These are phyloP conservation scores for Stereocaulon alpinum DNA, from an alignment of 495 filamentous ascomycete genomes.

Conservation along the genomic window DNA sequence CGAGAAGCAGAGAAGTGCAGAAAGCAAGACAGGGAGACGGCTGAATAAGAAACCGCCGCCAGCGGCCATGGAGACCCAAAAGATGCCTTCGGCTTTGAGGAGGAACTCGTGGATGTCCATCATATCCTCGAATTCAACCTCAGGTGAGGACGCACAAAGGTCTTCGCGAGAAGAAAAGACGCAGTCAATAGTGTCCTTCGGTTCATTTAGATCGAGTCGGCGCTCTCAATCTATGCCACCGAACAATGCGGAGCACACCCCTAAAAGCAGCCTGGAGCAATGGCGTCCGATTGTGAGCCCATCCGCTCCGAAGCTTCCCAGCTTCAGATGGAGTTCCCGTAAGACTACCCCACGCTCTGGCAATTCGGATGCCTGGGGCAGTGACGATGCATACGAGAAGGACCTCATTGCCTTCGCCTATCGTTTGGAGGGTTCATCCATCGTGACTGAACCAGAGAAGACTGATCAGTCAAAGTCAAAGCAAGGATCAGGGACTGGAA, in stretches of 20 bases:
- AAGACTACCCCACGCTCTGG: slow-evolving; percentile 11
- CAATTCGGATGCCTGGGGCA: slow-evolving; percentile 15
- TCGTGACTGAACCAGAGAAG: neutral
- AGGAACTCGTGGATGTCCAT: slow-evolving; percentile 20
- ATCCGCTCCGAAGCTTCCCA: slow-evolving; percentile 21
- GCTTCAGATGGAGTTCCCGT: slow-evolving; percentile 19
- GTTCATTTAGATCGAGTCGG: slow-evolving; percentile 11
- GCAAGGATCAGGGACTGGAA: neutral
- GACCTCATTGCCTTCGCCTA: slow-evolving; percentile 24
- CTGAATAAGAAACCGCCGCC: slow-evolving; percentile 23
- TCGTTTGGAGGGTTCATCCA: slow-evolving; percentile 12
- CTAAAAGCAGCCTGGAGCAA: neutral
- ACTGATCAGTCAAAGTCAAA: neutral
- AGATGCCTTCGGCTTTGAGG: slow-evolving; percentile 20
- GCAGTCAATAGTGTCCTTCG: slow-evolving; percentile 17
- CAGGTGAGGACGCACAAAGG: slow-evolving; percentile 14
- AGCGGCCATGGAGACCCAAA: slow-evolving; percentile 27
- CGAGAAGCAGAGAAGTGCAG: slow-evolving; percentile 15
- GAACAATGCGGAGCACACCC: slow-evolving; percentile 13
- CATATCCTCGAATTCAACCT: slow-evolving; percentile 16
- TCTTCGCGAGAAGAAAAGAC: slow-evolving; percentile 19
- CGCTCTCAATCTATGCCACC: slow-evolving; percentile 18
- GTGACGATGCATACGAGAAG: slow-evolving; percentile 18
- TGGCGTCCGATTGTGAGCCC: slow-evolving; percentile 17
- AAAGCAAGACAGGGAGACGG: slow-evolving; percentile 15